Evolutionary conservation across 768 basidiomycete species (phyloP).

Genomic region (Mycena belliarum): DNA sequence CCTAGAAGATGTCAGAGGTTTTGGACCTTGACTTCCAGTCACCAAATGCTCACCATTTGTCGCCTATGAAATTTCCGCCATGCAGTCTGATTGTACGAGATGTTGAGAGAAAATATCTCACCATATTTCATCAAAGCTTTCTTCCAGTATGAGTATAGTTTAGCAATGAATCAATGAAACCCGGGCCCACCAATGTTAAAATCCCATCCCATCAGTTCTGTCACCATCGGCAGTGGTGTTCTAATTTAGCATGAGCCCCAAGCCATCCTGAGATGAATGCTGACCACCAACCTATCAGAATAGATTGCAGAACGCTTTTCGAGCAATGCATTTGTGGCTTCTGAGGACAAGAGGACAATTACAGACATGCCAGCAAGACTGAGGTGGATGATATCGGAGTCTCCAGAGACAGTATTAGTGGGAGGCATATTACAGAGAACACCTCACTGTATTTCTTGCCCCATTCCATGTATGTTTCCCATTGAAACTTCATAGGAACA

Average conservation of each 20-base stretch:
- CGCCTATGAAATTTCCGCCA: slow-evolving; percentile 16
- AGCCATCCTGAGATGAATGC: background rate
- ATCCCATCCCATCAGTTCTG: slow-evolving; percentile 28
- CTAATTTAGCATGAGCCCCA: background rate
- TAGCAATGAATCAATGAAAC: background rate
- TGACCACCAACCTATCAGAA: slow-evolving; percentile 2
- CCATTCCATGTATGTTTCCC: slow-evolving; percentile 9
- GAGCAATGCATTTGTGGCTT: background rate
- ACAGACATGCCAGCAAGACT: slow-evolving; percentile 1
- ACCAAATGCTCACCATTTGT: slow-evolving; percentile 17
- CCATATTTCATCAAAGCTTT: slow-evolving; percentile 33
- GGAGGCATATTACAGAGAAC: background rate
- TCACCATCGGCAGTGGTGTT: slow-evolving; percentile 25
- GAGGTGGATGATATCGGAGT: slow-evolving; percentile 12
- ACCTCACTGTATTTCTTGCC: slow-evolving; percentile 2
- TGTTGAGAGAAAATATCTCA: background rate
- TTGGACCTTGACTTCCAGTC: background rate
- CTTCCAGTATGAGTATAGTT: background rate
- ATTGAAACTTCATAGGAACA: background rate
- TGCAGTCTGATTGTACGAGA: background rate
- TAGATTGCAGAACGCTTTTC: slow-evolving; percentile 7
- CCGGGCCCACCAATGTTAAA: slow-evolving; percentile 25
- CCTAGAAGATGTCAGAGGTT: slow-evolving; percentile 25
- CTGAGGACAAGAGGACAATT: slow-evolving; percentile 8
- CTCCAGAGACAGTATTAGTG: background rate